Base-by-base conservation (phyloP, 2,329 filamentous ascomycete genomes). In the Calycina herbarum region DNA sequence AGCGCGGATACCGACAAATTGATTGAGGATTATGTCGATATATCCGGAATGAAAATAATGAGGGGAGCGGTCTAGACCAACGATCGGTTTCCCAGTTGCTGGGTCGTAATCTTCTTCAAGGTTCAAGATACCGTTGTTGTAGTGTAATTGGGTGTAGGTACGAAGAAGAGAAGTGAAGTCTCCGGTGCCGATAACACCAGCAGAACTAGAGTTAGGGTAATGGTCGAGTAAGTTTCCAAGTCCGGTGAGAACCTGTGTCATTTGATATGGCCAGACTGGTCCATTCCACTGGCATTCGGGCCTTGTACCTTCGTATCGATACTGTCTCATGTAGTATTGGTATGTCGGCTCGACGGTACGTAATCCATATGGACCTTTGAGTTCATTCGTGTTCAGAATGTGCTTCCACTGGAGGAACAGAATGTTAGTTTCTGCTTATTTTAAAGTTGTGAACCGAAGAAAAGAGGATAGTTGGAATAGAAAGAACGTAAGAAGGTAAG, bases 221-320 rank as follows among this genome's bases (percentile, higher is more conserved):
- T 51, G 45, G 45, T 51, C 45, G 3, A 51, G 7, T 20, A 51
- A 51, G 45, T 51, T 51, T 24, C 45, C 45, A 10, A 51, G 45
- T 24, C 45, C 45, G 17, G 45, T 51, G 20, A 51, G 45, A 24
- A 27, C 45, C 10, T 24, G 45, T 11, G 45, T 51, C 45, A 24
- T 51, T 20, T 51, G 45, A 51, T 24, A 51, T 51, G 45, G 45
- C 45, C 45, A 51, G 20, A 51, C n/a, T 11, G 45, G 45, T 27
- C 45, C 45, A 15, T 51, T 51, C 45, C 45, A 51, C n/a, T 51
- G 45, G n/a, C 45, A 51, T 51, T 51, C 45, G 7, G n/a, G 45
- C 7, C 45, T n/a, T 3, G 45, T 51, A 51, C 45, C 45, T 51
- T 51, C 45, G 10, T 51, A 51, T 20, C 45, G 45, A 24, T 51